Evolutionary conservation across 768 basidiomycete genomes (phyloP), one percentile per base, ranked within the genome.

Genomic region (Mrakia gelida): DNA sequence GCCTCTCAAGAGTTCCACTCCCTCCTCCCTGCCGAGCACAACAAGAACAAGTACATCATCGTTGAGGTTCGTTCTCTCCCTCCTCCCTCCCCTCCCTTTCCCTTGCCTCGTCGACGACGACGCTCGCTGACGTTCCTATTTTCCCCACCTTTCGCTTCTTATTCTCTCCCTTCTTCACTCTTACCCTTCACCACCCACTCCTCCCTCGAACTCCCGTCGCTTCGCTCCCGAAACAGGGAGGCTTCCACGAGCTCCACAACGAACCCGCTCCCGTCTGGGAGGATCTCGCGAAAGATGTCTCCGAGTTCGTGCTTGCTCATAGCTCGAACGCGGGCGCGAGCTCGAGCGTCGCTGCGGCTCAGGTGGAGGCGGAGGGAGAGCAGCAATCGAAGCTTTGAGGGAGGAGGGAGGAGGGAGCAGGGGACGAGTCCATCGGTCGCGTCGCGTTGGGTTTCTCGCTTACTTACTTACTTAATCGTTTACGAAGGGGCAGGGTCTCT

Each of bases 161-260:
- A 1, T 18, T 30, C 23, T 21, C 32, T 34, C 26, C 3, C 65
- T 11, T 18, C 28, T 15, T 16, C 38, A 4, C 18, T 32, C 9
- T 34, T 5, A 7, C 32, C 2, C 16, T 13, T 11, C 45, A 45
- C 41, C 41, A 43, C 41, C 11, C 11, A 45, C 5, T 63, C 7
- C 45, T 45, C 41, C 45, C 45, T 68, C 21, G 2, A 9, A 32
- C 23, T 62, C 34, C 63, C 23, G 2, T 10, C 16, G 28, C 26
- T 65, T 28, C 5, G 7, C 16, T 65, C 7, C 3, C 26, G 26
- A 9, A 23, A n/a, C 56, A 73, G 61, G 74, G 41, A 10, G 74
- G 61, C 1, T 75, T 61, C 52, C 74, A 75, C 62, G 74, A 75
- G n/a, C 61, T 67, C 8, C 62, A 65, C 74, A 75, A 75, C 65